These are phyloP conservation scores for Globisporangium carolinianum DNA, from an alignment of 352 stramenopile genomes.

Conservation along the genomic window DNA sequence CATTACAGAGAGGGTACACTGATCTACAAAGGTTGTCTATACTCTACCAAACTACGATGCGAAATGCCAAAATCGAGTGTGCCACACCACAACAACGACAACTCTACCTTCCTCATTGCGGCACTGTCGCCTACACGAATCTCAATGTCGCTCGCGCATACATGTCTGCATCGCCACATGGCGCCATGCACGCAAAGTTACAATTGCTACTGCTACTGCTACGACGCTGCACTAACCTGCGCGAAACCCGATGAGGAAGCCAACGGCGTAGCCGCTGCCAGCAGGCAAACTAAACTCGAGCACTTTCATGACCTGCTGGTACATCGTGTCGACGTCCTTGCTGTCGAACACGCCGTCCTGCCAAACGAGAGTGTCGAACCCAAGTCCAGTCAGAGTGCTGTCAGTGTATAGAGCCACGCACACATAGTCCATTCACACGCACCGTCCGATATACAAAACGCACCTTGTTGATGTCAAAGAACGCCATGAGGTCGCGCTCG, in stretches of 20 bases:
- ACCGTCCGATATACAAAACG: not conserved
- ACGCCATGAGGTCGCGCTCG: conserved; percentile 58
- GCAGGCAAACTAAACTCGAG: conserved; percentile 74
- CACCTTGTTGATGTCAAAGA: conserved; percentile 81
- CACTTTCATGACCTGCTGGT: conserved; percentile 69
- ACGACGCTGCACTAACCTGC: conserved; percentile 25
- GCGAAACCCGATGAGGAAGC: conserved; percentile 75
- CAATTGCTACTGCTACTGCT: too few relatives aligned
- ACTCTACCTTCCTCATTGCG: too few relatives aligned
- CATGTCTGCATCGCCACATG: too few relatives aligned
- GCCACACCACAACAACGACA: too few relatives aligned
- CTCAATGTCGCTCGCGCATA: too few relatives aligned
- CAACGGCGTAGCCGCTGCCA: conserved; percentile 63
- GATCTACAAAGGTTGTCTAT: too few relatives aligned
- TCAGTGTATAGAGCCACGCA: not conserved
- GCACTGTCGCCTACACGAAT: too few relatives aligned
- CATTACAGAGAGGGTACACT: too few relatives aligned
- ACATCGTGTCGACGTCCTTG: conserved; percentile 74
- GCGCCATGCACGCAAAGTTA: too few relatives aligned
- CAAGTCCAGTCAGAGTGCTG: conserved; percentile 1
- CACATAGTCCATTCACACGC: not conserved
- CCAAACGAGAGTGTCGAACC: not conserved
- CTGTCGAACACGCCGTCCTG: conserved; percentile 68
- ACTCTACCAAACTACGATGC: too few relatives aligned
- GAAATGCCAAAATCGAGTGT: too few relatives aligned